Conservation (phyloP, 306 rosid species). For the Carpinus viminea region DNA sequence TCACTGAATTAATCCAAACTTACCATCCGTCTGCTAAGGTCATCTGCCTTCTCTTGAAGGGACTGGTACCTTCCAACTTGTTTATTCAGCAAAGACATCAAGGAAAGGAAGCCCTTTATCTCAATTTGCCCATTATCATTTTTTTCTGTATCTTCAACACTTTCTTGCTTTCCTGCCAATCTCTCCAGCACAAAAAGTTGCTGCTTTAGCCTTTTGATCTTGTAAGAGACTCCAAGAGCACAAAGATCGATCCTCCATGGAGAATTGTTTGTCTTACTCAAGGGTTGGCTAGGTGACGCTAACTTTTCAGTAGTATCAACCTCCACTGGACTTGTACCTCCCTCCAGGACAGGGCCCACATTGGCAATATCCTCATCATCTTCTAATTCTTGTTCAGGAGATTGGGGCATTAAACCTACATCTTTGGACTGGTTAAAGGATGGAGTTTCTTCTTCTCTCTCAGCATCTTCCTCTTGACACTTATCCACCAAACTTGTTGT, state of each 20-base stretch:
- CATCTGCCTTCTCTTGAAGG: conserved; percentile 78
- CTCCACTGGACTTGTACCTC: conserved; percentile 29
- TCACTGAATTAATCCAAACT: conserved; percentile 21
- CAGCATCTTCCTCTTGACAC: conserved; percentile 27
- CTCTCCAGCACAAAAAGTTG: conserved; percentile 82
- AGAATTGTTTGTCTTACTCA: conserved; percentile 29
- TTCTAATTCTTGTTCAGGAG: conserved; percentile 41
- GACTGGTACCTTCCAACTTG: conserved; percentile 78
- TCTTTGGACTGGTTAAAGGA: conserved; percentile 6
- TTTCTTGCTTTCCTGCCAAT: conserved; percentile 70
- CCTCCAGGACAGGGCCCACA: conserved; percentile 27
- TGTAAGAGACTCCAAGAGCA: conserved; percentile 89
- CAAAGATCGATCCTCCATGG: conserved; percentile 90
- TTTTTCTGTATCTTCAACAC: conserved; percentile 40
- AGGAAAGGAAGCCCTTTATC: conserved; percentile 47
- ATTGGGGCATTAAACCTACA: conserved; percentile 23
- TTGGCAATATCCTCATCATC: conserved; percentile 29
- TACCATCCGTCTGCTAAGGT: conserved; percentile 89
- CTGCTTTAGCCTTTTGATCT: conserved; percentile 92
- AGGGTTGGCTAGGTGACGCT: conserved; percentile 22
- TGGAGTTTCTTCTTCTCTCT: conserved; percentile 22
- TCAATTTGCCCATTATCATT: conserved; percentile 45
- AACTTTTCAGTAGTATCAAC: conserved; percentile 20
- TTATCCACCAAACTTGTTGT: conserved; percentile 32
- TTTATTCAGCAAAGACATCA: conserved; percentile 67